phyloP scores from a whole-genome alignment of 306 rosid species.

The Inga laurina region DNA sequence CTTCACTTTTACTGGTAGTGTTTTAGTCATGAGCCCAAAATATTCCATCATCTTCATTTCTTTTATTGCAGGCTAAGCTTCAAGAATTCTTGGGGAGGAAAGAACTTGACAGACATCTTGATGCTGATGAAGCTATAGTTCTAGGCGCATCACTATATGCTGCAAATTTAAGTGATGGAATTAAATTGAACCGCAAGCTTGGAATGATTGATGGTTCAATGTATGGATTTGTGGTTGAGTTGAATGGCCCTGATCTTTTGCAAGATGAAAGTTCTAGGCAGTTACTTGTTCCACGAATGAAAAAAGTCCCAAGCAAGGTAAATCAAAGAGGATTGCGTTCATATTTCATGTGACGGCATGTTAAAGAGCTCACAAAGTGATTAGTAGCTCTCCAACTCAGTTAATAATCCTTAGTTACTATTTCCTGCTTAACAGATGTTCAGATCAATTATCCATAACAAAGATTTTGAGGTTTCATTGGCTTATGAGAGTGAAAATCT shows the following conservation, averaged over 20 bases:
- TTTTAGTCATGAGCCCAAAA: not conserved
- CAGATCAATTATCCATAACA: conserved; percentile 75
- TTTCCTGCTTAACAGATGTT: conserved; percentile 62
- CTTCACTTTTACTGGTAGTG: conserved; percentile 16
- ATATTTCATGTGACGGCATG: conserved; percentile 30
- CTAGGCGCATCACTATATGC: conserved; percentile 94
- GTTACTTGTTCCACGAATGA: conserved; percentile 82
- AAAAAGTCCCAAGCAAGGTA: conserved; percentile 94
- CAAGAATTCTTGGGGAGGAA: conserved; percentile 93
- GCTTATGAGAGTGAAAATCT: conserved; percentile 77
- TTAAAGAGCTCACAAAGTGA: conserved; percentile 28
- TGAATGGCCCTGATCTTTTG: conserved; percentile 74
- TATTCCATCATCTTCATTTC: conserved; percentile 10
- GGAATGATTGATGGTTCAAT: conserved; percentile 98
- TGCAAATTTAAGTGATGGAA: conserved; percentile 96
- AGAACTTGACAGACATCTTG: conserved; percentile 94
- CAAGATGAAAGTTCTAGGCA: conserved; percentile 81
- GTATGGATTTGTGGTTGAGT: conserved; percentile 75
- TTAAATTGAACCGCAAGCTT: conserved; percentile 93
- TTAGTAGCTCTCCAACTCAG: conserved; percentile 19
- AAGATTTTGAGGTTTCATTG: conserved; percentile 88
- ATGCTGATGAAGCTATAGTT: conserved; percentile 95
- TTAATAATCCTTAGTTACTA: conserved; percentile 17
- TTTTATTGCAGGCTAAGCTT: conserved; percentile 73
- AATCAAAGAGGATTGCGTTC: conserved; percentile 15